Percentiles rank a stretch among this genome's conserved stretches.
Conservation (phyloP, 1,284 basidiomycete species). For the Ceraceosorus guamensis region DNA sequence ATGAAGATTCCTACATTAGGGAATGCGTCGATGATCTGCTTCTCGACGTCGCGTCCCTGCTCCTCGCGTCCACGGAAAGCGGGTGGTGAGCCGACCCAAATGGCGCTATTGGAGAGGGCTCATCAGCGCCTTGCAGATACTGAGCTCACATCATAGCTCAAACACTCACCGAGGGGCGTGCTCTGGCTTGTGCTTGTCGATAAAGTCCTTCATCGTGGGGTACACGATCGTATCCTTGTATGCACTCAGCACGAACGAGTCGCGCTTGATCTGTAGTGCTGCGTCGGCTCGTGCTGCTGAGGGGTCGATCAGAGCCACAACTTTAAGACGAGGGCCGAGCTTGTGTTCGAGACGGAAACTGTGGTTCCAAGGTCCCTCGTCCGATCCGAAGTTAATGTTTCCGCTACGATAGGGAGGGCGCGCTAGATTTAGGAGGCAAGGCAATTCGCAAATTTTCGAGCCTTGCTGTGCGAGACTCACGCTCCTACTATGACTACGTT, state of each 20-base stretch:
- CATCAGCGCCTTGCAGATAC: too few species aligned
- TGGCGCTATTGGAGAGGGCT: slow-evolving; percentile 52
- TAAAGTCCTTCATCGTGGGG: slow-evolving; percentile 80
- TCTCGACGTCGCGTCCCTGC: slow-evolving; percentile 74
- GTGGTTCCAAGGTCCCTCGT: slow-evolving; percentile 49
- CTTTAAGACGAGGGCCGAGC: slow-evolving; percentile 90
- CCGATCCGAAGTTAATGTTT: slow-evolving; percentile 45
- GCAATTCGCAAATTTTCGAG: background rate
- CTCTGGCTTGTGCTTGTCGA: slow-evolving; percentile 38
- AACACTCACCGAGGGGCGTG: slow-evolving; percentile 47
- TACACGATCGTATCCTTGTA: slow-evolving; percentile 86
- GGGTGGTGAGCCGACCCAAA: slow-evolving; percentile 86
- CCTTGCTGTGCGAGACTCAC: slow-evolving; percentile 2
- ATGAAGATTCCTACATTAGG: slow-evolving; percentile 69
- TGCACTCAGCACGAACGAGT: slow-evolving; percentile 84
- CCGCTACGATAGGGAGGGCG: slow-evolving; percentile 11
- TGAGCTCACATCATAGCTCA: too few species aligned
- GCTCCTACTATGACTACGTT: slow-evolving; percentile 47
- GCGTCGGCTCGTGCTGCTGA: slow-evolving; percentile 69
- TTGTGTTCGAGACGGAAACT: slow-evolving; percentile 54
- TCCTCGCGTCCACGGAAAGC: slow-evolving; percentile 63
- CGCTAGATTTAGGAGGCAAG: background rate
- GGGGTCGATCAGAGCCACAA: slow-evolving; percentile 89
- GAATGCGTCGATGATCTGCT: slow-evolving; percentile 80
- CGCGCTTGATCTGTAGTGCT: slow-evolving; percentile 81